Percentiles rank a stretch among this genome's conserved stretches.
Evolutionary conservation across 192 early-diverging fungal species (phyloP).

Genomic region (Tieghemiomyces parasiticus): DNA sequence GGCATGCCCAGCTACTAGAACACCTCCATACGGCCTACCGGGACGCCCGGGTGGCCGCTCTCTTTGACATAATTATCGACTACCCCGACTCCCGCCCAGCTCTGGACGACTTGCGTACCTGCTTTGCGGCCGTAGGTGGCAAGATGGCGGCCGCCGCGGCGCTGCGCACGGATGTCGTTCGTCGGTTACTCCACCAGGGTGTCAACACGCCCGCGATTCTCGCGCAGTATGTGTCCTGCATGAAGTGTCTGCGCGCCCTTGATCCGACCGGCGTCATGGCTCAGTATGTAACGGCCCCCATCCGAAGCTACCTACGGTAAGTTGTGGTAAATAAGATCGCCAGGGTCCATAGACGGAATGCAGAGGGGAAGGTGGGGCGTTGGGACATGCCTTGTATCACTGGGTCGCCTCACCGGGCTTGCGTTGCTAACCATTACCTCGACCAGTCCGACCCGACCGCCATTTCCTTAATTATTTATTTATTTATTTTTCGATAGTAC

Average conservation of each 20-base stretch:
- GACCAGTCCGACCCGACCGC: too few relatives aligned
- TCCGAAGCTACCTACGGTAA: conserved; percentile 42
- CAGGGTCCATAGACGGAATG: not conserved
- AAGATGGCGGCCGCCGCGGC: conserved; percentile 12
- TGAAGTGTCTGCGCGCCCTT: conserved; percentile 48
- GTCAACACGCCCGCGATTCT: conserved; percentile 56
- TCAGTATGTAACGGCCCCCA: conserved; percentile 38
- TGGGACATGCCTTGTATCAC: too few relatives aligned
- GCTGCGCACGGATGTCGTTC: conserved; percentile 19
- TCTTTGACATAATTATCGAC: conserved; percentile 61
- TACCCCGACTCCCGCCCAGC: conserved; percentile 46
- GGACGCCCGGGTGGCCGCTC: conserved; percentile 27
- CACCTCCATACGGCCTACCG: not conserved
- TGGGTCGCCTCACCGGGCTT: too few relatives aligned
- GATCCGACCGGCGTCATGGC: conserved; percentile 52
- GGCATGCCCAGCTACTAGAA: not conserved
- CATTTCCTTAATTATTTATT: too few relatives aligned
- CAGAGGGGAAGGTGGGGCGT: too few relatives aligned
- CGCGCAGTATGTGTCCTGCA: conserved; percentile 49
- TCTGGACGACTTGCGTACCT: conserved; percentile 41
- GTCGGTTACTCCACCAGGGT: conserved; percentile 52
- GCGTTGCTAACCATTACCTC: too few relatives aligned
- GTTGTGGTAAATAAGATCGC: not conserved
- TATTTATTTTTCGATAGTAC: too few relatives aligned
- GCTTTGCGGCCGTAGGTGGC: conserved; percentile 10